Evolutionary conservation across 352 stramenopile species (phyloP), one percentile per base, ranked within the genome.

Genomic region (Phytophthora pisi): DNA sequence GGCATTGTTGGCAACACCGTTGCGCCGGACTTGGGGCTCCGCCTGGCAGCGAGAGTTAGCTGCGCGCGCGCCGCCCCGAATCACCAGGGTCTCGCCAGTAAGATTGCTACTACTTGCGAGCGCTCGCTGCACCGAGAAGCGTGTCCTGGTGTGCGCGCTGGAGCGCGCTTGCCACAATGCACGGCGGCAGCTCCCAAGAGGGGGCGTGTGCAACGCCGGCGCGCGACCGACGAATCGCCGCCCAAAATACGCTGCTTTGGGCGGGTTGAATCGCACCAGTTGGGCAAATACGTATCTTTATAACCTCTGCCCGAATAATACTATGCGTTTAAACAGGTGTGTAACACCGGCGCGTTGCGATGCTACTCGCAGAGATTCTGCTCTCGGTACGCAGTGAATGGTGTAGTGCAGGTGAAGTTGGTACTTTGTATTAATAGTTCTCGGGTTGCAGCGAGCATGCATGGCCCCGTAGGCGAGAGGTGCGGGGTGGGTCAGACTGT

Each of bases 191-290:
- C 45, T 56, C 31, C 16, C 30, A 55, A 46, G 60, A 51, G 30
- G 11, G 51, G 40, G 36, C 53, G 51, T 61, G 40, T 61, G 61
- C 61, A 68, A 68, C 51, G 57, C 28, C 43, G 42, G 11, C 53
- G 11, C 9, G 54, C 52, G 61, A 53, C 54, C 46, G 62, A 64
- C 54, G 38, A 70, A 57, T 49, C 9, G 31, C 26, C 9, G 23
- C 31, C 43, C 43, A 28, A 45, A 53, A 43, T 53, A 26, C 18
- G 43, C 28, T 43, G 5, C 40, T 54, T 57, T 52, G 30, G 23
- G 42, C 7, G 31, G 26, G 47, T 60, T 28, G 50, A 16, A 64
- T 60, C 18, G 26, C 31, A n/a, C 11, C 2, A 63, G 28, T 59
- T 63, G 51, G 61, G 61, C 11, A 38, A 38, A 13, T 11, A 38